A percentile compares a stretch with the other conserved stretches of the same genome.
These are phyloP conservation scores for Pythium myriotylum DNA, from an alignment of 352 stramenopile species.

Conservation along the genomic window DNA sequence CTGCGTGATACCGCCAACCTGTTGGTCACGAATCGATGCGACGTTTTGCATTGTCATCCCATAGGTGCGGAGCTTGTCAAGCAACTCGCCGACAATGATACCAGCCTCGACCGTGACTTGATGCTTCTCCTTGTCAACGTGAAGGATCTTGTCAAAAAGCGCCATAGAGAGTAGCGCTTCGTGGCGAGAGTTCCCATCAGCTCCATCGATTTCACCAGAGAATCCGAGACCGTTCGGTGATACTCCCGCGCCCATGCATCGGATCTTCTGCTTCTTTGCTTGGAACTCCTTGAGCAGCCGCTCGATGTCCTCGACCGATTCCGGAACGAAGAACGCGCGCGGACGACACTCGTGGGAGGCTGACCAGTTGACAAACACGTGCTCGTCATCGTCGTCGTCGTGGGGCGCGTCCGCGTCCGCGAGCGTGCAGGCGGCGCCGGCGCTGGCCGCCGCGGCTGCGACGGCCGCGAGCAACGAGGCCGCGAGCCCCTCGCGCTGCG, in stretches of 20 bases:
- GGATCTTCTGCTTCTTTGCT: slow-evolving; percentile 76
- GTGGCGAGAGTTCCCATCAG: slow-evolving; percentile 16
- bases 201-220: slow-evolving; percentile 30
- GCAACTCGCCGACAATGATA: slow-evolving; percentile 73
- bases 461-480: neutral
- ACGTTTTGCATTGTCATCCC: slow-evolving; percentile 98
- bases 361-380: slow-evolving; percentile 85
- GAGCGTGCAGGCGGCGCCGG: neutral
- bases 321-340: slow-evolving; percentile 64
- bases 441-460: neutral
- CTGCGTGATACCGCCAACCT: slow-evolving; percentile 97
- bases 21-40: slow-evolving; percentile 98
- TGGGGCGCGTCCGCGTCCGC: slow-evolving; percentile 17
- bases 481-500: too few species aligned
- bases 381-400: slow-evolving; percentile 39
- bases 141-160: slow-evolving; percentile 54
- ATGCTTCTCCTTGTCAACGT: slow-evolving; percentile 57
- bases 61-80: slow-evolving; percentile 74
- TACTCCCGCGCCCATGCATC: slow-evolving; percentile 95
- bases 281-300: slow-evolving; percentile 62
- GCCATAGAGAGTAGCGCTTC: slow-evolving; percentile 92
- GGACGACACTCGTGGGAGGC: slow-evolving; percentile 76
- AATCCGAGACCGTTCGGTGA: slow-evolving; percentile 97
- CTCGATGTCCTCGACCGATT: slow-evolving; percentile 74
- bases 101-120: slow-evolving; percentile 93